Conservation (phyloP, 1,284 basidiomycete genomes). For the Boletus semigastroideus region DNA sequence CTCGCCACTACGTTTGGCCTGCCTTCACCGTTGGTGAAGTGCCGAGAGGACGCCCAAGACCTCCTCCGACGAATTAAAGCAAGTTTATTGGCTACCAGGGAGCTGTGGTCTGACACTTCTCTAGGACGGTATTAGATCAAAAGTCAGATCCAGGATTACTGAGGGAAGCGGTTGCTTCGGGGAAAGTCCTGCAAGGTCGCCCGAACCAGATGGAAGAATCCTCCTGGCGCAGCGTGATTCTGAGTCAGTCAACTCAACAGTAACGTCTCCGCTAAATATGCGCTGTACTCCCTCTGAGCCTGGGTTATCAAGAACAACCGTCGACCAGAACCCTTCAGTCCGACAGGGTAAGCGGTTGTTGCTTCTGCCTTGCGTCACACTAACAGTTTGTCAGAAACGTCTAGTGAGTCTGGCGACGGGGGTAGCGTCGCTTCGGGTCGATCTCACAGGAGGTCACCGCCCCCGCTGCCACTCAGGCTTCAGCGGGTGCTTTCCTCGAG, state of each 20-base stretch:
- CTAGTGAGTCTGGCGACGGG: background rate
- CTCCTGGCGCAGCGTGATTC: background rate
- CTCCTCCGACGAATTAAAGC: constrained; percentile 11
- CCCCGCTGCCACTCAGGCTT: background rate
- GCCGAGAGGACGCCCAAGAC: constrained; percentile 2
- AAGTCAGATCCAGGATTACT: constrained; percentile 2
- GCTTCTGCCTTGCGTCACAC: background rate
- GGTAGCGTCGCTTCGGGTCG: background rate
- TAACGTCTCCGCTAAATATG: constrained; percentile 1
- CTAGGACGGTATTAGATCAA: constrained; percentile 9
- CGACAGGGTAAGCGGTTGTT: background rate
- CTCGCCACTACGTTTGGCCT: background rate
- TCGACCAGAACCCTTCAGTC: background rate
- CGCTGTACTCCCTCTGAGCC: background rate
- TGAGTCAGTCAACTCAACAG: background rate
- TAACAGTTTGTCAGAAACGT: constrained; percentile 1
- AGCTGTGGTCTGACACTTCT: background rate
- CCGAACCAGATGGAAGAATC: background rate
- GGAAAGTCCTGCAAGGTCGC: background rate
- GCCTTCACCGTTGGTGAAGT: constrained; percentile 4
- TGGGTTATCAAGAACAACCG: background rate
- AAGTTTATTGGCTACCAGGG: background rate
- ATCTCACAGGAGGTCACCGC: constrained; percentile 4
- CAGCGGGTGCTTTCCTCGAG: background rate
- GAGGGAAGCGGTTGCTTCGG: background rate